Base-by-base conservation (phyloP, 805 yeast genomes). In the Jamesozyma gamospora region DNA sequence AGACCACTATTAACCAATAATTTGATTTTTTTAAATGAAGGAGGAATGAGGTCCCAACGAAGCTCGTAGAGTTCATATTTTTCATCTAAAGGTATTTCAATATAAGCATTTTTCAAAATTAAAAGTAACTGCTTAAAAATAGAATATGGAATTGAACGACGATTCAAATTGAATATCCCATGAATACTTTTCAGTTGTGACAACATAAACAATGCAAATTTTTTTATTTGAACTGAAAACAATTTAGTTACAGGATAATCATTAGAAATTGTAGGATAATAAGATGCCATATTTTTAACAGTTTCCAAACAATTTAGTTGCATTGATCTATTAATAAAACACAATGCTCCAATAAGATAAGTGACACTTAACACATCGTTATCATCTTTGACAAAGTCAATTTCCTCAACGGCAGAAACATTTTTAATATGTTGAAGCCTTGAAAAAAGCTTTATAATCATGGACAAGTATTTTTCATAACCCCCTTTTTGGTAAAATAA, bases 401-500 rank as follows among this genome's bases (percentile, higher is more conserved):
- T 51, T 25, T 63, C 65, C 30, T 64, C 67, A 15, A 65, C 45
- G 34, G 60, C 49, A 28, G 56, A 36, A 35, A 61, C 32, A 40
- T 58, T 46, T 28, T 50, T 48, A 12, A 51, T 47, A 0, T 33
- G 41, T 28, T 64, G 41, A 27, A 54, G 32, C 16, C 46, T 45
- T 41, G 61, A 32, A 27, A 57, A 52, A 3, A 58, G 42, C 7
- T 39, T 29, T 25, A 41, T 45, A 11, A 53, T 32, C 7, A 54
- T 41, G 1, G 52, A 50, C 9, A 41, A 36, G 31, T 56, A 56
- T n/a, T 51, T 14, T 32, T 41, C 50, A 40, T 69, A 69, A 4
- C 78, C 77, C 8, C 71, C 73, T 32, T 62, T 52, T 49, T 77
- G 79, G 41, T 77, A 60, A 34, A 78, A 67, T n/a, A 70, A 53